Base-by-base conservation (phyloP, 129 eudicot species). In the Helianthus tuberosus region DNA sequence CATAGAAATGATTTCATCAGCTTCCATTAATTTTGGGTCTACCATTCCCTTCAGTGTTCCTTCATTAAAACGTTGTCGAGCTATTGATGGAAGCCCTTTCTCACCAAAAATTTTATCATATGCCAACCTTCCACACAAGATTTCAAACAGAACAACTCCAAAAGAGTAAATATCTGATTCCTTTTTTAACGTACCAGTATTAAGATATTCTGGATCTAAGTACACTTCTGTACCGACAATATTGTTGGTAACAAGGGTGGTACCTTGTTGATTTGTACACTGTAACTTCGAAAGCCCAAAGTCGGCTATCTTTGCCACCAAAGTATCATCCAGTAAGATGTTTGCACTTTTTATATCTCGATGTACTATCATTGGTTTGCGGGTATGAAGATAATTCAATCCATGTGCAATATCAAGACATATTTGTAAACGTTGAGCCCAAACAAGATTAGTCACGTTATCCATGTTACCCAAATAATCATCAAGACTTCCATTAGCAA, bases 371-470 rank as follows among this genome's bases (percentile, higher is more conserved):
- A 8, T 12, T 11, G 25, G 41, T 46, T 43, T 46, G 5, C 6
- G 25, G 12, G 1, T 44, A 23, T 66, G 71, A 3, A 66, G 54
- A 4, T 46, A 66, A 5, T 46, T 11, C 5, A 66, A 20, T 11
- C 71, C 71, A 43, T 66, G 71, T 66, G 71, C 71, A 5, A 66
- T 66, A 46, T 66, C 17, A 5, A 66, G 57, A 6, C 71, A 66
- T 46, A 66, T 66, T 3, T 66, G 54, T 41, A 66, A 6, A 20
- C 71, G 57, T 46, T 46, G 57, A 10, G 10, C 71, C 57, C 71
- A 66, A 1, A 15, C 48, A 66, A 66, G 9, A 66, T 10, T 46
- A 9, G 17, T 66, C 57, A 66, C 46, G 17, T 46, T 66, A 66
- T 44, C 71, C 12, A 11, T 44, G 71, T 66, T 46, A 2, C 71